Evolutionary conservation across 2,329 filamentous ascomycete genomes (phyloP), one percentile per base, ranked within the genome.

Genomic region (Penicillium corylophilum): DNA sequence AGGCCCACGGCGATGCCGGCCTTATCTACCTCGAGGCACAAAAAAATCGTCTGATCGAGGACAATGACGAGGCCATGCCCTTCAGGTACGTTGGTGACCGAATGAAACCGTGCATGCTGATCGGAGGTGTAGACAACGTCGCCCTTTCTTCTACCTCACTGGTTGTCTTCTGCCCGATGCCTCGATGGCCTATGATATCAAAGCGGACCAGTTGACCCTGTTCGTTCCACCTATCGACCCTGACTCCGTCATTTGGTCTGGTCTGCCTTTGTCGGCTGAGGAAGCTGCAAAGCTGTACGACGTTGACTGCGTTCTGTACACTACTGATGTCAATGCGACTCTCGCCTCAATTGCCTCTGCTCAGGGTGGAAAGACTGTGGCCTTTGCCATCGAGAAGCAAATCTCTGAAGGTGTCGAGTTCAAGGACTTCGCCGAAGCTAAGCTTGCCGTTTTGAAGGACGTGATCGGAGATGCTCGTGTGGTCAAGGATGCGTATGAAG

Each of bases 111-210:
- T 8, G 10, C 10, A 23, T 20, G 23, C 35, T 49, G 39, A 52
- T 20, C 29, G 15, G 29, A 15, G 16, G n/a, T 24, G 10, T 36
- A 91, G 90, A 59, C 92, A 96, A 74, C 89, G 92, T 57, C 87
- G 94, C 49, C 89, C 85, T 71, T 99, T 99, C 77, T 96, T 89
- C 82, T 99, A 99, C 74, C 79, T 97, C 40, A 93, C 90, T 22
- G 94, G 94, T 62, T 95, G 86, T 67, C 81, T 85, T 56, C 80
- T 95, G 26, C 82, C 92, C 53, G 91, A 96, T 72, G 87, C 87
- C 64, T 86, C 86, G 68, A 82, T 90, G 54, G 82, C 87, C 50
- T 96, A 96, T 77, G 87, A 96, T 59, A 86, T 95, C 51, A 77
- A 82, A 41, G 80, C 83, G 43, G 81, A 85, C 59, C 84, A 85